Conservation (phyloP, 2,329 filamentous ascomycete species). For the Clarireedia monteithiana region DNA sequence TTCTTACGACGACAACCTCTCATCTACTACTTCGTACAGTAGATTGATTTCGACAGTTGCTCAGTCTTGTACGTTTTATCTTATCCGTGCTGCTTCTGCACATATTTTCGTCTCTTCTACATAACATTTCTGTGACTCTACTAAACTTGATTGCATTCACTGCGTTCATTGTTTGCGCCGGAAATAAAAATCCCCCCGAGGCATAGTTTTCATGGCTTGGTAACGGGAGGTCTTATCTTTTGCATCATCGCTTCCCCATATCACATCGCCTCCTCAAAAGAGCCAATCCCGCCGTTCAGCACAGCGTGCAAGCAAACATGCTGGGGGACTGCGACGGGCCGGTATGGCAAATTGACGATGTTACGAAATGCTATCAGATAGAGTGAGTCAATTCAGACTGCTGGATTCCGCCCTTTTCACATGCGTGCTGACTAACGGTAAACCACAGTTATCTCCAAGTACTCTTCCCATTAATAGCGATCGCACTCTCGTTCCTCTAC, state of each 20-base stretch:
- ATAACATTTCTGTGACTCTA: neutral
- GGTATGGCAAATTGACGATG: conserved; percentile 56
- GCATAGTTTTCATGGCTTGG: too few species aligned
- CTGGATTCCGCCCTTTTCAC: neutral
- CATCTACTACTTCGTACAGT: too few species aligned
- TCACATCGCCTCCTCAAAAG: neutral
- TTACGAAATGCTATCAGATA: conserved; percentile 54
- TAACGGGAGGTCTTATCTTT: neutral
- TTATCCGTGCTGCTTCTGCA: neutral
- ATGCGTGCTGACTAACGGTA: conserved; percentile 13
- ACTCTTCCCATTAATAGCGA: conserved; percentile 66
- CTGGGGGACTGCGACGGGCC: conserved; percentile 27
- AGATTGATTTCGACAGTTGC: too few species aligned
- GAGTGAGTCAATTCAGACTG: conserved; percentile 48
- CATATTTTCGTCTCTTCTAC: neutral
- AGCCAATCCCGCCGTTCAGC: neutral
- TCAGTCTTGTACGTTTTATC: neutral
- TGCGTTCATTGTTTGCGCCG: neutral
- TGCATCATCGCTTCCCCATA: neutral
- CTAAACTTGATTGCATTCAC: neutral
- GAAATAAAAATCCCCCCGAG: neutral
- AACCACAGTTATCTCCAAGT: conserved; percentile 65
- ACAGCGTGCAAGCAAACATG: conserved; percentile 9
- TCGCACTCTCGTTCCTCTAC: conserved; percentile 61
- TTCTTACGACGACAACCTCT: too few species aligned